A percentile compares a stretch with the other conserved stretches of the same genome.
Conservation (phyloP, 2,329 filamentous ascomycete genomes). For the Apiospora pterosperma region DNA sequence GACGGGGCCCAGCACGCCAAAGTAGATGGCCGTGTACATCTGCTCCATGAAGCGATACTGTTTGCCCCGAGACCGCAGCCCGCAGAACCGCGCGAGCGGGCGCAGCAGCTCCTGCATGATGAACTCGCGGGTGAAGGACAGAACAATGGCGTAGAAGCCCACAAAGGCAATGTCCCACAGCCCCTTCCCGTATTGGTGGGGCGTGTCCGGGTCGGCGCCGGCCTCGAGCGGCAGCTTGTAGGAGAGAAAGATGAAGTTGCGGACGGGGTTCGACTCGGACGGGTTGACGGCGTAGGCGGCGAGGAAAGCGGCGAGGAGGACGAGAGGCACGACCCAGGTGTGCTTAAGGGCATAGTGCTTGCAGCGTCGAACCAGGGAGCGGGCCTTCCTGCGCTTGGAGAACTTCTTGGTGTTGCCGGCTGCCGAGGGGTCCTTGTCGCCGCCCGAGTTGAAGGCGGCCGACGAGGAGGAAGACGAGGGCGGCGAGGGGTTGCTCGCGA, state of each 20-base stretch:
- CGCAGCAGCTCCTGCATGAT: slow-evolving; percentile 88
- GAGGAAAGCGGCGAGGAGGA: slow-evolving; percentile 62
- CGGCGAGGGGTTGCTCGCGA: slow-evolving; percentile 38
- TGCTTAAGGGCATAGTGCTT: slow-evolving; percentile 52
- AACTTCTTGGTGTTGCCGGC: slow-evolving; percentile 35
- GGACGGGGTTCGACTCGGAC: slow-evolving; percentile 71
- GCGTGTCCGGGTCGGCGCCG: slow-evolving; percentile 35
- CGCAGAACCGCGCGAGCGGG: slow-evolving; percentile 67
- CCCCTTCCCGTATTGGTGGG: slow-evolving; percentile 83
- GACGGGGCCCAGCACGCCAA: slow-evolving; percentile 74
- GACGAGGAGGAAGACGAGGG: slow-evolving; percentile 17
- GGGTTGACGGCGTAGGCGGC: slow-evolving; percentile 73
- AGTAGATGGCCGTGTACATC: slow-evolving; percentile 91
- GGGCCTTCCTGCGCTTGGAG: slow-evolving; percentile 54
- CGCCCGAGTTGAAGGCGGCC: slow-evolving; percentile 9
- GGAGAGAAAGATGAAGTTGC: slow-evolving; percentile 84
- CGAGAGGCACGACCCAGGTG: slow-evolving; percentile 63
- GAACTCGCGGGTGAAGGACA: slow-evolving; percentile 93
- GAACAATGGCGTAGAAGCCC: slow-evolving; percentile 80
- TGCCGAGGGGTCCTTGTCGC: slow-evolving; percentile 18
- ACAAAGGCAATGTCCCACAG: slow-evolving; percentile 82
- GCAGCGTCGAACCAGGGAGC: slow-evolving; percentile 50
- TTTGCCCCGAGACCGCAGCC: slow-evolving; percentile 71
- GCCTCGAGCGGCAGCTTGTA: slow-evolving; percentile 65
- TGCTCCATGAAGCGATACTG: slow-evolving; percentile 95